Conservation (phyloP, 1,139 yeast species). For the Wickerhamiella pararugosa region DNA sequence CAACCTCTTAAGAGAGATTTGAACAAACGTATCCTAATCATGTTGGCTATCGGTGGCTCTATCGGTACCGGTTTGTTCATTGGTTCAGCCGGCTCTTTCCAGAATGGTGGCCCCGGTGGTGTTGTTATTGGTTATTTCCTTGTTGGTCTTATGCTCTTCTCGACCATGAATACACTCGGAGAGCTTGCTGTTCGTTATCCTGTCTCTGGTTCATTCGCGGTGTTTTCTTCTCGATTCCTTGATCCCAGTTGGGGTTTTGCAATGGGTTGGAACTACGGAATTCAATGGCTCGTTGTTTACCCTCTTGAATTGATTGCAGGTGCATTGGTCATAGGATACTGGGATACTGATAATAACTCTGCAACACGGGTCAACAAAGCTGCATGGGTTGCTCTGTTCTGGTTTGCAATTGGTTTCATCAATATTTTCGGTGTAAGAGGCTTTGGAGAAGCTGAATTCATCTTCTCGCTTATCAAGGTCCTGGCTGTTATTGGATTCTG, state of each 20-base stretch:
- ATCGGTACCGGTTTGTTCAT: slow-evolving; percentile 66
- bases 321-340: slow-evolving; percentile 49
- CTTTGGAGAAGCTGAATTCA: slow-evolving; percentile 62
- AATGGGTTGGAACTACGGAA: slow-evolving; percentile 66
- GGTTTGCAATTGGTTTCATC: slow-evolving; percentile 37
- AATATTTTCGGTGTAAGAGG: slow-evolving; percentile 62
- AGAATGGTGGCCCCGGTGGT: slow-evolving; percentile 53
- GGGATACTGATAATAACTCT: slow-evolving; percentile 29
- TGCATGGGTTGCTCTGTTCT: slow-evolving; percentile 52
- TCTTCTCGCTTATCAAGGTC: slow-evolving; percentile 45
- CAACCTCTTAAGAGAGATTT: slow-evolving; percentile 51
- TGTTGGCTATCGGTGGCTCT: slow-evolving; percentile 81
- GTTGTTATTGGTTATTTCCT: slow-evolving; percentile 39
- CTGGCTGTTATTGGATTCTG: slow-evolving; percentile 50
- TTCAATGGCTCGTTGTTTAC: slow-evolving; percentile 61
- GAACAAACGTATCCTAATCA: slow-evolving; percentile 44
- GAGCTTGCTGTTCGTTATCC: slow-evolving; percentile 49
- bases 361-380: slow-evolving; percentile 25
- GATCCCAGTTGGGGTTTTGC: slow-evolving; percentile 42
- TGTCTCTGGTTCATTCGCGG: slow-evolving; percentile 45
- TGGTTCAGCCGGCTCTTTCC: slow-evolving; percentile 46
- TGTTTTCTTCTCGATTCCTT: slow-evolving; percentile 31
- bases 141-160: slow-evolving; percentile 31
- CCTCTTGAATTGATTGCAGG: slow-evolving; percentile 71
- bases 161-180: slow-evolving; percentile 44